Evolutionary conservation across 495 filamentous ascomycete genomes (phyloP).

Genomic region (Staphylotrichum longicolle): DNA sequence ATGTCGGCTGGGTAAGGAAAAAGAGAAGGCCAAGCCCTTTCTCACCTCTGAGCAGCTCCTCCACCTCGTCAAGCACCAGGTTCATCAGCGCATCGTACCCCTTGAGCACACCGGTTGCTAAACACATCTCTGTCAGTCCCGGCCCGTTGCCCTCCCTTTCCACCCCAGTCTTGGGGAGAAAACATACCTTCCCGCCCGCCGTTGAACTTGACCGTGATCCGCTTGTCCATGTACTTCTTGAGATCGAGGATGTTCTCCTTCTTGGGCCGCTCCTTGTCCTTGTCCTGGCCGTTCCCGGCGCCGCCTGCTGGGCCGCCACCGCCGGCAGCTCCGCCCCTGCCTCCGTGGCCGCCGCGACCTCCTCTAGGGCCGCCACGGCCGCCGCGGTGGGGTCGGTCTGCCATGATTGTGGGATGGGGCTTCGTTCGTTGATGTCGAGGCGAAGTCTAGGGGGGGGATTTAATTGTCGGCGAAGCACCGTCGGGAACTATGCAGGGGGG

Average conservation of each 20-base stretch:
- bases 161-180: not conserved
- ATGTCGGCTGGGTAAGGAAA: not conserved
- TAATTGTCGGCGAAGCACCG: no score
- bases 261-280: slow-evolving; percentile 68
- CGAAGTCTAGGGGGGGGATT: no score
- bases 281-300: slow-evolving; percentile 35
- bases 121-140: not conserved
- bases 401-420: slow-evolving; percentile 44
- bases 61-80: slow-evolving; percentile 89
- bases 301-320: slow-evolving; percentile 40
- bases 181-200: slow-evolving; percentile 79
- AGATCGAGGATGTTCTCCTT: slow-evolving; percentile 98
- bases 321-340: slow-evolving; percentile 50
- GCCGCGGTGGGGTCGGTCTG: slow-evolving; percentile 43
- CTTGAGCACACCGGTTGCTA: slow-evolving; percentile 85
- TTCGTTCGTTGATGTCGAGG: not conserved
- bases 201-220: slow-evolving; percentile 92
- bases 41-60: slow-evolving; percentile 82
- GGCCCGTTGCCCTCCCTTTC: not conserved
- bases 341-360: slow-evolving; percentile 32
- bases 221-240: slow-evolving; percentile 93
- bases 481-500: no score
- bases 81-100: slow-evolving; percentile 98
- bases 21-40: not conserved
- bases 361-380: slow-evolving; percentile 38